These are phyloP conservation scores for Acacia crassicarpa DNA, from an alignment of 306 rosid genomes.

Conservation along the genomic window DNA sequence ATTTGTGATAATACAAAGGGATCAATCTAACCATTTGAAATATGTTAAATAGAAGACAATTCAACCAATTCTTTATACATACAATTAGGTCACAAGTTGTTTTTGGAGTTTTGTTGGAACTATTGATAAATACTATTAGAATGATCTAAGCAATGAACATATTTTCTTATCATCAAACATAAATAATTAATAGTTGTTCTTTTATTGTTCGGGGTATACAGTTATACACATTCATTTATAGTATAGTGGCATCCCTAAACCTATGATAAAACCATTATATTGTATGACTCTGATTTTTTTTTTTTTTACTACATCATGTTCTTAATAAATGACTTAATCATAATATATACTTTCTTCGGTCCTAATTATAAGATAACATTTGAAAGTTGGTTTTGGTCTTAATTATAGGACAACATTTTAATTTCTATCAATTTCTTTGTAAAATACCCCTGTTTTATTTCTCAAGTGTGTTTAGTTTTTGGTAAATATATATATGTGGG, in stretches of 20 bases:
- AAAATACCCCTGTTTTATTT: no score
- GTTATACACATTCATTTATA: neutral
- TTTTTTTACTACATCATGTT: neutral
- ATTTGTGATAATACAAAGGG: neutral
- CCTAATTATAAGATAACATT: no score
- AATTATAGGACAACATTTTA: no score
- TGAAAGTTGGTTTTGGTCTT: no score
- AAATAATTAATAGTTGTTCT: neutral
- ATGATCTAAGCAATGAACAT: neutral
- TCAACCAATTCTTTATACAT: neutral
- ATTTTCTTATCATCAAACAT: neutral
- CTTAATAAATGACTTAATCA: no score
- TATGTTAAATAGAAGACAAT: neutral
- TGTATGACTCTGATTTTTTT: neutral
- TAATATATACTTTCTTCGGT: no score
- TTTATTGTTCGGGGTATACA: neutral
- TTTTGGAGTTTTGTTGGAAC: neutral
- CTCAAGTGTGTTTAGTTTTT: no score
- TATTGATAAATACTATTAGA: neutral
- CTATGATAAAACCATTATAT: neutral
- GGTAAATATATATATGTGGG: no score
- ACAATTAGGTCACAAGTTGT: neutral
- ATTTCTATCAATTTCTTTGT: no score
- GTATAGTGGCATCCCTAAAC: neutral
- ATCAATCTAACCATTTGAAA: neutral